phyloP scores from a whole-genome alignment of 2,329 filamentous ascomycete species.

The Venturia oleaginea region DNA sequence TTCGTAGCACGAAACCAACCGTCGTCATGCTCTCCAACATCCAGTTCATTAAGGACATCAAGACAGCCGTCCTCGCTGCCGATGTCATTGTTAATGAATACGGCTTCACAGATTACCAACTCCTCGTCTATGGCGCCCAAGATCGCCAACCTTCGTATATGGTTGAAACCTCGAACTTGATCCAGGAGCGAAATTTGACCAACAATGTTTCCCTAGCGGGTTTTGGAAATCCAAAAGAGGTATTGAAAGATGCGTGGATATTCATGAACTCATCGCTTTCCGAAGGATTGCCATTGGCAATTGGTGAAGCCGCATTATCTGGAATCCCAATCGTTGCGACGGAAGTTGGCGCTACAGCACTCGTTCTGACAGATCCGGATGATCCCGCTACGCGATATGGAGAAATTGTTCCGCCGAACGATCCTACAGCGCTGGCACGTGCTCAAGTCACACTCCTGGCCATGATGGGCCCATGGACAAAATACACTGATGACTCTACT shows the following conservation, averaged over 20 bases:
- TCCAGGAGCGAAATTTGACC: constrained; percentile 38
- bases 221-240: constrained; percentile 44
- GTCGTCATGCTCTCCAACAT: constrained; percentile 53
- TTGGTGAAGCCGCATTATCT: constrained; percentile 38
- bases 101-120: constrained; percentile 49
- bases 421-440: constrained; percentile 1
- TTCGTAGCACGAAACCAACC: constrained; percentile 44
- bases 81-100: constrained; percentile 53
- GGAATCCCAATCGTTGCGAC: constrained; percentile 30
- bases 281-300: constrained; percentile 36
- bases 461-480: constrained; percentile 5
- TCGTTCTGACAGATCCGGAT: constrained; percentile 9
- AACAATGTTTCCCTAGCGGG: constrained; percentile 40
- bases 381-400: not conserved
- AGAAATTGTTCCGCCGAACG: constrained; percentile 6
- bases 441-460: constrained; percentile 3
- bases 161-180: constrained; percentile 43
- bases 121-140: constrained; percentile 50
- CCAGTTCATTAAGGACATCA: constrained; percentile 47
- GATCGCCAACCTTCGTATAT: constrained; percentile 49
- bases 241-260: constrained; percentile 48
- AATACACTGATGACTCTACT: not conserved
- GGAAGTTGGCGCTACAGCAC: constrained; percentile 3
- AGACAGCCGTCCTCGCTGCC: constrained; percentile 48
- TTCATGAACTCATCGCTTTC: constrained; percentile 42